Evolutionary conservation across 192 early-diverging fungal genomes (phyloP).

Genomic region (Linnemannia zychae): DNA sequence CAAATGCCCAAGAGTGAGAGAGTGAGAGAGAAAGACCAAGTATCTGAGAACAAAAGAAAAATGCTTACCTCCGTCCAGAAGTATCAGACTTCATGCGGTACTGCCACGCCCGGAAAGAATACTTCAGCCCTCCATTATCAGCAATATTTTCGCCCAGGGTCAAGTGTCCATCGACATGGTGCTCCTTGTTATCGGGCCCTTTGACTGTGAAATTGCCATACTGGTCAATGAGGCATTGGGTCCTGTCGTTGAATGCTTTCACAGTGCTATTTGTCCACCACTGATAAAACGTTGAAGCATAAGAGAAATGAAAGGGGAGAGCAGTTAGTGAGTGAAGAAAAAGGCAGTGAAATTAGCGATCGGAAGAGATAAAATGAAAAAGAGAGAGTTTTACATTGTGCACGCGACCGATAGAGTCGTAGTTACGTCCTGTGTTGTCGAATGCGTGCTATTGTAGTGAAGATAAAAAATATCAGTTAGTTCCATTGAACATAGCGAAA

Average conservation of each 20-base stretch:
- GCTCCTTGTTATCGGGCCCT: constrained; percentile 44
- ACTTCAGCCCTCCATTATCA: constrained; percentile 74
- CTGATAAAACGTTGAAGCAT: background rate
- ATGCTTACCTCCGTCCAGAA: constrained; percentile 22
- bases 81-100: constrained; percentile 28
- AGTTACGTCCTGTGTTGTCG: constrained; percentile 59
- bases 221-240: constrained; percentile 75
- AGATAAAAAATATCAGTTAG: background rate
- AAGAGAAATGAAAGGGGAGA: background rate
- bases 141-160: constrained; percentile 77
- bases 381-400: constrained; percentile 13
- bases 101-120: constrained; percentile 28
- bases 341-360: too few species aligned
- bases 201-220: constrained; percentile 66
- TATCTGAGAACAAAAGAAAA: too few species aligned
- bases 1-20: too few species aligned
- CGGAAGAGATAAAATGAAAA: too few species aligned
- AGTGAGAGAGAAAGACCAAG: too few species aligned
- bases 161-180: constrained; percentile 68
- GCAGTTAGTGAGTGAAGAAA: background rate
- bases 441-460: constrained; percentile 61
- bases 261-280: constrained; percentile 74
- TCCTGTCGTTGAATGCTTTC: constrained; percentile 61
- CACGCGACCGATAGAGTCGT: constrained; percentile 51
- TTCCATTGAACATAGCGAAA: background rate